These are phyloP conservation scores for Didymella glomerata DNA, from an alignment of 2,329 filamentous ascomycete species.

Conservation along the genomic window DNA sequence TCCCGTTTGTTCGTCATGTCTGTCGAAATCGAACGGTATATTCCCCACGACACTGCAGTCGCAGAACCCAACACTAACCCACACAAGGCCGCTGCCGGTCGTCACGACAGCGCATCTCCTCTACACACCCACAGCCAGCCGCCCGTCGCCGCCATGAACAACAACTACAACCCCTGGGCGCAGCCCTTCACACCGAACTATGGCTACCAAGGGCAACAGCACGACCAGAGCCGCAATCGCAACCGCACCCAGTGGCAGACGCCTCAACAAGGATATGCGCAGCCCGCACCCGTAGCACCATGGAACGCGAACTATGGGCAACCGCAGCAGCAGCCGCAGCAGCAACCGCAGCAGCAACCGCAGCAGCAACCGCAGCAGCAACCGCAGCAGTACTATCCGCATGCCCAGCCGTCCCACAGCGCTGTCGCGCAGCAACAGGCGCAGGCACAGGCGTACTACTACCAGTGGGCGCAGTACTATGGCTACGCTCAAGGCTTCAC, in stretches of 20 bases:
- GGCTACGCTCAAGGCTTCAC: constrained; percentile 17
- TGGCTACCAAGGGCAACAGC: constrained; percentile 22
- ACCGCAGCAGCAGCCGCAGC: constrained; percentile 11
- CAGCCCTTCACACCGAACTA: constrained; percentile 30
- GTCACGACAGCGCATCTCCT: constrained; percentile 27
- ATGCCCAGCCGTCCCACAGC: constrained; percentile 21
- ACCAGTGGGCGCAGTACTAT: constrained; percentile 34
- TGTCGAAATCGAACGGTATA: constrained; percentile 38
- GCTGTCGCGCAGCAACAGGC: constrained; percentile 26
- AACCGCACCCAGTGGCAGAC: constrained; percentile 18
- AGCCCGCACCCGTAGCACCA: constrained; percentile 16
- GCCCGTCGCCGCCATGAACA: constrained; percentile 33
- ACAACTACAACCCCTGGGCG: constrained; percentile 32
- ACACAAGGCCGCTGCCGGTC: constrained; percentile 35
- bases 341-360: constrained; percentile 22
- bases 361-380: constrained; percentile 18
- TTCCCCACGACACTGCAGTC: constrained; percentile 35
- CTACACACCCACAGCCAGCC: constrained; percentile 17
- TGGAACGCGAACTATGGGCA: constrained; percentile 16
- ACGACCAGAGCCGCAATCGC: constrained; percentile 23
- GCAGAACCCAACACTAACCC: constrained; percentile 39
- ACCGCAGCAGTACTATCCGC: constrained; percentile 22
- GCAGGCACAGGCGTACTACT: constrained; percentile 30
- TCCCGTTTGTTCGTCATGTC: constrained; percentile 37
- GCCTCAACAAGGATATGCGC: constrained; percentile 12